These are phyloP conservation scores for Leccinum ochraceum DNA, from an alignment of 768 basidiomycete genomes.

Conservation along the genomic window DNA sequence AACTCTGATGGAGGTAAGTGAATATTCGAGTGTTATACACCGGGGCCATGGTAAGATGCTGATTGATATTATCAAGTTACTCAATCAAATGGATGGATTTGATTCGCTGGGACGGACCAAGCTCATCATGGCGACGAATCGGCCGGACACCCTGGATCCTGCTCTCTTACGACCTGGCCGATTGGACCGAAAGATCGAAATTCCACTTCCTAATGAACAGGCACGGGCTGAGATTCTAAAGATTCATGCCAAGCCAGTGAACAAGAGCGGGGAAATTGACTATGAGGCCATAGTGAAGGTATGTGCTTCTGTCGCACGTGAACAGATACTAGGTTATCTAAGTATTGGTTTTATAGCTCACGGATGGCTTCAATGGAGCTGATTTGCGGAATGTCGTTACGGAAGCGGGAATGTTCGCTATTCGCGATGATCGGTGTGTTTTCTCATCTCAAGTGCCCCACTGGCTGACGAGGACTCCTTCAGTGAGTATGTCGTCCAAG, in stretches of 20 bases:
- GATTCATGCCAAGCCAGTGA: constrained; percentile 92
- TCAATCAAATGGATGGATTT: constrained; percentile 99
- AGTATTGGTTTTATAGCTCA: constrained; percentile 50
- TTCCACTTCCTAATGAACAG: constrained; percentile 96
- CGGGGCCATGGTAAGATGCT: neutral
- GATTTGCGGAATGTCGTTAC: constrained; percentile 95
- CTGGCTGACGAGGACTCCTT: constrained; percentile 1
- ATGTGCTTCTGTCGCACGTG: constrained; percentile 9
- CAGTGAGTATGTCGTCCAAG: constrained; percentile 90
- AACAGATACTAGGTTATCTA: neutral
- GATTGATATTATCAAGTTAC: constrained; percentile 52
- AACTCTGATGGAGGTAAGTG: constrained; percentile 89
- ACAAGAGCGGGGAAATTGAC: constrained; percentile 94
- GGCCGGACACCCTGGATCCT: constrained; percentile 97
- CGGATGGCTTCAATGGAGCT: constrained; percentile 94
- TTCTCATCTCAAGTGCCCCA: too few species aligned
- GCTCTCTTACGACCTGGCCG: constrained; percentile 95
- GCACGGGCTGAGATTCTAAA: constrained; percentile 95
- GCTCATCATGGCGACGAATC: constrained; percentile 99
- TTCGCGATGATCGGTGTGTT: constrained; percentile 85
- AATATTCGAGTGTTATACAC: neutral
- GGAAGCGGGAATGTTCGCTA: constrained; percentile 98
- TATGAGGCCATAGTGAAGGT: constrained; percentile 98
- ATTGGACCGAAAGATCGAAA: constrained; percentile 96
- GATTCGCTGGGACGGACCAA: constrained; percentile 95